Evolutionary conservation across 2,329 filamentous ascomycete genomes (phyloP), one percentile per base, ranked within the genome.

Genomic region (Lachnellula arida): DNA sequence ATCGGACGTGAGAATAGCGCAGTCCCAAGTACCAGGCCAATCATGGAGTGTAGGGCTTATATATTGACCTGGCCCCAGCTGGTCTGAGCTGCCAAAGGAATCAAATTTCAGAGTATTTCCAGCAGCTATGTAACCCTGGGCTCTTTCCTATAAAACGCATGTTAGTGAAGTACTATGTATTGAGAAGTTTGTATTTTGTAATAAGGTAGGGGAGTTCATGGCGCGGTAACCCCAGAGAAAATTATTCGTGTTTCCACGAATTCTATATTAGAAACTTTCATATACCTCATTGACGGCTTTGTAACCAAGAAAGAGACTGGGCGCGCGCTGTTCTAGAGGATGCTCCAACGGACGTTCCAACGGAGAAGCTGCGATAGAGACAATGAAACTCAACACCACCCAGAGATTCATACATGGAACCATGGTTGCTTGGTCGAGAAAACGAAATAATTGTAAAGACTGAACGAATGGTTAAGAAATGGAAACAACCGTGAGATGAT

Each of bases 301-400:
- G 28, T 52, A 52, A 46, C 50, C 50, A 44, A 52, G 12, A 32
- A 52, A 11, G 11, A 19, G 34, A 22, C 22, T 44, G 6, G 17
- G 2, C 4, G 22, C 39, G n/a, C 39, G 50, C 35, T 17, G 43
- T 23, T 52, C 50, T 15, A 52, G 34, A 22, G 50, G 22, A 7
- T 28, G 7, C 8, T 28, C 25, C 7, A 28, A 28, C 8, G 7
- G 25, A 28, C 6, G 1, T 28, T 28, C 25, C 7, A 28, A 1
- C 25, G 25, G 25, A 28, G 40, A 52, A 22, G 50, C 50, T 32
- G 39, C 25, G 42, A 46, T 25, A 52, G 50, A 52, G 40, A 46
- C 17, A 22, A 52, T 46, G 25, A 52, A 52, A 17, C 15, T 32
- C 40, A 52, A 46, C 32, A 23, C 32, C 40, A 15, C 17, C 39